Evolutionary conservation across 352 stramenopile genomes (phyloP), one percentile per base, ranked within the genome.

Genomic region (Phytopythium litorale): DNA sequence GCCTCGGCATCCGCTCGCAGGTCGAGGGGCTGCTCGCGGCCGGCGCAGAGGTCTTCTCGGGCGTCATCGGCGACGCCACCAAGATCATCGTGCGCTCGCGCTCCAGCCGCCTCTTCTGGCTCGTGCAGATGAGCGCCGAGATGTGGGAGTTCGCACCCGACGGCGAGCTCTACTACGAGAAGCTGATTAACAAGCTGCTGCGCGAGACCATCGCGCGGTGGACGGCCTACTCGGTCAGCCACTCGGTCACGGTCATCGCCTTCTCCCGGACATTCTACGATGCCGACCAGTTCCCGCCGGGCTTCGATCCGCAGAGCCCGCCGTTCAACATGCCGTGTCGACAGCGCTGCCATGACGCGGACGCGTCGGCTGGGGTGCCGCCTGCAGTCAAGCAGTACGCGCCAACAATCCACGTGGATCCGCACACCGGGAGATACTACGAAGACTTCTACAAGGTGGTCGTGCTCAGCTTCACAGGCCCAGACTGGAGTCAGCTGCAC

Each of bases 1-100:
- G 71, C 38, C 73, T 90, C 6, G 75, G 81, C n/a, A 89, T 98
- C 33, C 88, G 93, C 48, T 92, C 87, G 3, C 81, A 96, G 55
- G 92, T 98, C 58, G 92, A 98, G 52, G 94, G 97, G 43, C 73
- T 97, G 19, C 71, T 97, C 42, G 74, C 84, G 1, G 81, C 81
- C 38, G 79, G 80, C 37, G 71, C 84, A 37, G 74, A 80, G 2
- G 74, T 97, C 1, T 64, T 86, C 49, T 98, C 88, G 37, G 97
- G 96, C 16, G 86, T 99, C 43, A 91, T 99, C 56, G 96, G 91
- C 33, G 85, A 96, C 23, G 79, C 95, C 28, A 99, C 97, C 7
- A 99, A 98, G 71, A 93, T 99, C 48, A 98, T 97, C 23, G 98
- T 97, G 15, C 86, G 82, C 56, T 99, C 94, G 33, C 84, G 96